These are phyloP conservation scores for Pistacia integerrima DNA, from an alignment of 345 rosid species.

Conservation along the genomic window DNA sequence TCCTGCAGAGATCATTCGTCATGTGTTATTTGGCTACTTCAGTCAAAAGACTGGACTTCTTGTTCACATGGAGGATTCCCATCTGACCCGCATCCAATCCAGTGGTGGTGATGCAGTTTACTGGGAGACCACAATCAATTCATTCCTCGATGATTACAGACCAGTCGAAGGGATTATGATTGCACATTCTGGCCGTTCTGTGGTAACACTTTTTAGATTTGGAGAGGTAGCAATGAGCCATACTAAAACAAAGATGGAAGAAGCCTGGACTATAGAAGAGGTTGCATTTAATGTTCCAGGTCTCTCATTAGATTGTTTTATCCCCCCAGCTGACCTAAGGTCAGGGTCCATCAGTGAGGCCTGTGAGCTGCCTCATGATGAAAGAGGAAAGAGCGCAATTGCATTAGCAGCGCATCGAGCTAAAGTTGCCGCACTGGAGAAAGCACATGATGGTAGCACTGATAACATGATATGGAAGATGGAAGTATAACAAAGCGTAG, in stretches of 20 bases:
- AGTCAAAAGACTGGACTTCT: constrained; percentile 92
- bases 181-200: constrained; percentile 89
- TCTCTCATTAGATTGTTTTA: constrained; percentile 80
- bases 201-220: constrained; percentile 85
- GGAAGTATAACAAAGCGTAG: constrained; percentile 43
- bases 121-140: constrained; percentile 94
- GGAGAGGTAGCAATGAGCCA: constrained; percentile 90
- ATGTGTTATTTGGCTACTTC: constrained; percentile 83
- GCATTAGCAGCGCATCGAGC: constrained; percentile 57
- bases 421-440: constrained; percentile 78
- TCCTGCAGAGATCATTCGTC: constrained; percentile 88
- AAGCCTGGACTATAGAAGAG: constrained; percentile 93
- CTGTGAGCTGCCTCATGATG: constrained; percentile 68
- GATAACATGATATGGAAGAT: constrained; percentile 47
- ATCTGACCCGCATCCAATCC: constrained; percentile 79
- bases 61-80: constrained; percentile 85
- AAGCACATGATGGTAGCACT: constrained; percentile 30
- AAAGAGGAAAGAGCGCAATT: constrained; percentile 48
- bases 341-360: constrained; percentile 60
- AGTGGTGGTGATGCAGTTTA: constrained; percentile 77
- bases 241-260: constrained; percentile 93
- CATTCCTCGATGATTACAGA: constrained; percentile 76
- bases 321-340: constrained; percentile 84
- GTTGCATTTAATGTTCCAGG: constrained; percentile 95
- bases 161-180: constrained; percentile 93